Percentiles rank a stretch among this genome's conserved stretches.
These are phyloP conservation scores for Ogataea corticis DNA, from an alignment of 805 yeast species.

Conservation along the genomic window DNA sequence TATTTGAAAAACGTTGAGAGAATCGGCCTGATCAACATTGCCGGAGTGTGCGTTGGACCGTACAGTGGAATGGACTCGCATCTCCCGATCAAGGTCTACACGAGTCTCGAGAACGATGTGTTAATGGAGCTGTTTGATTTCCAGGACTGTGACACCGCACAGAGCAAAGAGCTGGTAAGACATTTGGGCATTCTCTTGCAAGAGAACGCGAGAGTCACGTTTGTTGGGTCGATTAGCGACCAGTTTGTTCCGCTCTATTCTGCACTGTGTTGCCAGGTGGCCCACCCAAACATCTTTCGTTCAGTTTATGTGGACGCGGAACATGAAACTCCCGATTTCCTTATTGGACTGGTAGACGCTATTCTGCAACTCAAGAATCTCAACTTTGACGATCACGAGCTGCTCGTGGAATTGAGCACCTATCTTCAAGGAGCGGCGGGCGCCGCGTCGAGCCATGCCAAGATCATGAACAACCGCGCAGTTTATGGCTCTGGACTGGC, in stretches of 20 bases:
- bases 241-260: slow-evolving; percentile 93
- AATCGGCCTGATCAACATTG: slow-evolving; percentile 85
- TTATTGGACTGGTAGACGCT: slow-evolving; percentile 35
- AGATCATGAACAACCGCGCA: slow-evolving; percentile 49
- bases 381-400: slow-evolving; percentile 31
- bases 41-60: slow-evolving; percentile 91
- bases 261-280: slow-evolving; percentile 70
- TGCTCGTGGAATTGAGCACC: slow-evolving; percentile 62
- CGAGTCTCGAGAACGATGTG: slow-evolving; percentile 84
- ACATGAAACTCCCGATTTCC: slow-evolving; percentile 40
- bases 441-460: slow-evolving; percentile 81
- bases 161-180: slow-evolving; percentile 67
- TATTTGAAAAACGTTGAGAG: slow-evolving; percentile 55
- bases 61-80: slow-evolving; percentile 83
- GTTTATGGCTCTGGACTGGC: slow-evolving; percentile 78
- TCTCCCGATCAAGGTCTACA: slow-evolving; percentile 76
- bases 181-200: slow-evolving; percentile 66
- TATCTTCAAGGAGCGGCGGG: slow-evolving; percentile 73
- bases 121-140: slow-evolving; percentile 84
- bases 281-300: slow-evolving; percentile 85
- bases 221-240: slow-evolving; percentile 86
- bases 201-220: slow-evolving; percentile 73
- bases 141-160: slow-evolving; percentile 70
- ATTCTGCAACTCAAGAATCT: slow-evolving; percentile 29
- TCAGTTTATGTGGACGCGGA: slow-evolving; percentile 71